Percentiles rank a stretch among this genome's conserved stretches.
Evolutionary conservation across 2,329 filamentous ascomycete species (phyloP).

Genomic region (Aspergillus alliaceus): DNA sequence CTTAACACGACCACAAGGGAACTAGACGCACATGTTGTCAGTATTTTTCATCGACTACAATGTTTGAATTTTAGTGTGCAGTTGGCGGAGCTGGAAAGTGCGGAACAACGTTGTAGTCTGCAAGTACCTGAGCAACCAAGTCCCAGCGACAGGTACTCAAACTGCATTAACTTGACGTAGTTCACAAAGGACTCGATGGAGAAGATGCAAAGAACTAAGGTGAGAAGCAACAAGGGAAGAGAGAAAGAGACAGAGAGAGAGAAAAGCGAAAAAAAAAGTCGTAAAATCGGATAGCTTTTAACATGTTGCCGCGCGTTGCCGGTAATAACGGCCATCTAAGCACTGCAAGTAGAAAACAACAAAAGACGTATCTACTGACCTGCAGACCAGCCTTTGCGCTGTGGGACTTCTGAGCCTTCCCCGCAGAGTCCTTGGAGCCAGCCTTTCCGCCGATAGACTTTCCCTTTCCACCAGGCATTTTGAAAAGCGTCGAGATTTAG

Average conservation of each 20-base stretch:
- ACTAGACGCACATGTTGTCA: slow-evolving; percentile 55
- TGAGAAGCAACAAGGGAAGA: not conserved
- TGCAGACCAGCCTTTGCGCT: slow-evolving; percentile 93
- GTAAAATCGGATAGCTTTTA: not conserved
- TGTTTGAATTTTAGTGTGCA: not conserved
- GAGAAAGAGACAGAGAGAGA: too few species aligned
- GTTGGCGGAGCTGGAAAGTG: not conserved
- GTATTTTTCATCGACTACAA: not conserved
- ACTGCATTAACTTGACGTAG: not conserved
- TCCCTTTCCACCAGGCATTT: slow-evolving; percentile 87
- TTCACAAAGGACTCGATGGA: not conserved
- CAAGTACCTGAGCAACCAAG: not conserved
- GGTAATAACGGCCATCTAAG: not conserved
- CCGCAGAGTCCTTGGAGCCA: slow-evolving; percentile 76
- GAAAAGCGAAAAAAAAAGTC: too few species aligned
- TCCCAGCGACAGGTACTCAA: not conserved
- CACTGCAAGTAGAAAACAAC: not conserved
- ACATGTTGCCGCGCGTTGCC: not conserved
- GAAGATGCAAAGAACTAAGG: not conserved
- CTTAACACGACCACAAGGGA: slow-evolving; percentile 99
- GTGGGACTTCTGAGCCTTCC: slow-evolving; percentile 91
- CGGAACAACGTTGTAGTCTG: not conserved
- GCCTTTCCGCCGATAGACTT: slow-evolving; percentile 90
- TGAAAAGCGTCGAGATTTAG: slow-evolving; percentile 27
- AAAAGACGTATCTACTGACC: slow-evolving; percentile 60